These are phyloP conservation scores for Curvularia sp. DNA, from an alignment of 2,329 filamentous ascomycete genomes.

Conservation along the genomic window DNA sequence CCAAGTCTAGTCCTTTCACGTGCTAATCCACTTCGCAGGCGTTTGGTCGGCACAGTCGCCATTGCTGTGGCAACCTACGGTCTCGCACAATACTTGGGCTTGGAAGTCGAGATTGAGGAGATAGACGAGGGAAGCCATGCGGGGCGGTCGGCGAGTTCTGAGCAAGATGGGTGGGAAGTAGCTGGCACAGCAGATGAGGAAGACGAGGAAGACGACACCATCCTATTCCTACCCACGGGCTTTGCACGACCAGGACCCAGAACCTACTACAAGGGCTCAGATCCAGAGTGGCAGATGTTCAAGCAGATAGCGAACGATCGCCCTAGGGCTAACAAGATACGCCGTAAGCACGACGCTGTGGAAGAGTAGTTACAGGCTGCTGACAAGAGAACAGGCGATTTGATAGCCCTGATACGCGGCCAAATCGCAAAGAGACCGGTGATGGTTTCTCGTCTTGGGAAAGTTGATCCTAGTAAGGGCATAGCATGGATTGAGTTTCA, in stretches of 20 bases:
- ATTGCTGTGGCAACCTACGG: conserved; percentile 29
- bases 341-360: conserved; percentile 31
- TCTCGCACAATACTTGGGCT: conserved; percentile 32
- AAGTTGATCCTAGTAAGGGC: conserved; percentile 51
- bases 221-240: conserved; percentile 59
- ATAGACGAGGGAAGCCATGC: conserved; percentile 17
- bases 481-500: conserved; percentile 57
- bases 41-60: conserved; percentile 34
- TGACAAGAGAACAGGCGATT: conserved; percentile 38
- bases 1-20: conserved; percentile 3
- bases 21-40: conserved; percentile 28
- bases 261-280: conserved; percentile 58
- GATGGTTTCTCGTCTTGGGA: conserved; percentile 45
- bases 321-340: conserved; percentile 49
- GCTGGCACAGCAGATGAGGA: conserved; percentile 33
- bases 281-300: conserved; percentile 63
- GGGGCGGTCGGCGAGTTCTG: conserved; percentile 10
- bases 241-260: conserved; percentile 51
- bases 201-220: conserved; percentile 39
- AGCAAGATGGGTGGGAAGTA: conserved; percentile 25
- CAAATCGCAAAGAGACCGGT: conserved; percentile 38
- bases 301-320: conserved; percentile 55
- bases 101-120: conserved; percentile 35
- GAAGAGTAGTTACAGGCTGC: not conserved
- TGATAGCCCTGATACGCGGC: conserved; percentile 47